Evolutionary conservation across 345 rosid genomes (phyloP).

Genomic region (Eucalyptus pumila): DNA sequence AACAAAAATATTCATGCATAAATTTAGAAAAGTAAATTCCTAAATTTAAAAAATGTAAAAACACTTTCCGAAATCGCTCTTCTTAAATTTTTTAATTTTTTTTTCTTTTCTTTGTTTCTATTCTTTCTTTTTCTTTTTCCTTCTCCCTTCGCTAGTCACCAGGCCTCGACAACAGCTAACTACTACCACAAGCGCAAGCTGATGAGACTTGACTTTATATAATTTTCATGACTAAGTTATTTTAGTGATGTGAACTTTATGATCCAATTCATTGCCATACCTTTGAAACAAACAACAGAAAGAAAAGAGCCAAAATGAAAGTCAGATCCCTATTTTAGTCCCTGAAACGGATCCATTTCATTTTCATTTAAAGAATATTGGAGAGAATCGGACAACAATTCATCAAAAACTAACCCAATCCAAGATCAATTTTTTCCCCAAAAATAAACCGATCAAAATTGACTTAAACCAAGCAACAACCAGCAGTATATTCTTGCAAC

Average conservation of each 20-base stretch:
- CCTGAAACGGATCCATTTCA: not conserved
- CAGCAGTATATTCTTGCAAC: not conserved
- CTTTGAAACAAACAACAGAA: too few relatives aligned
- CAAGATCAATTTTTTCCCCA: not conserved
- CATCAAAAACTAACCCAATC: not conserved
- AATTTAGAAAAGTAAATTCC: too few relatives aligned
- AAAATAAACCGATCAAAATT: not conserved
- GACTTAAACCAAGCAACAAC: not conserved
- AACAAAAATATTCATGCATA: too few relatives aligned
- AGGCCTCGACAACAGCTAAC: too few relatives aligned
- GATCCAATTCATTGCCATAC: not conserved
- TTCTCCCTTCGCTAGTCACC: too few relatives aligned
- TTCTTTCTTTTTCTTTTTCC: too few relatives aligned
- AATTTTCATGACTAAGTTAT: not conserved
- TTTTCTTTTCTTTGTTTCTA: too few relatives aligned
- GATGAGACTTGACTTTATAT: too few relatives aligned
- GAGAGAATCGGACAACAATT: not conserved
- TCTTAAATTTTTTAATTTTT: too few relatives aligned
- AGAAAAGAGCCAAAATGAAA: not conserved
- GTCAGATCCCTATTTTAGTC: not conserved
- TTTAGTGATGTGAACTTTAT: too few relatives aligned
- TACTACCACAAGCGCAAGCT: rapidly evolving
- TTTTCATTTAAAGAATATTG: not conserved
- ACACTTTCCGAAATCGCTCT: too few relatives aligned
- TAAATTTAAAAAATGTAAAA: too few relatives aligned